Base-by-base conservation (phyloP, 2,329 filamentous ascomycete species). In the Talaromyces sp. region DNA sequence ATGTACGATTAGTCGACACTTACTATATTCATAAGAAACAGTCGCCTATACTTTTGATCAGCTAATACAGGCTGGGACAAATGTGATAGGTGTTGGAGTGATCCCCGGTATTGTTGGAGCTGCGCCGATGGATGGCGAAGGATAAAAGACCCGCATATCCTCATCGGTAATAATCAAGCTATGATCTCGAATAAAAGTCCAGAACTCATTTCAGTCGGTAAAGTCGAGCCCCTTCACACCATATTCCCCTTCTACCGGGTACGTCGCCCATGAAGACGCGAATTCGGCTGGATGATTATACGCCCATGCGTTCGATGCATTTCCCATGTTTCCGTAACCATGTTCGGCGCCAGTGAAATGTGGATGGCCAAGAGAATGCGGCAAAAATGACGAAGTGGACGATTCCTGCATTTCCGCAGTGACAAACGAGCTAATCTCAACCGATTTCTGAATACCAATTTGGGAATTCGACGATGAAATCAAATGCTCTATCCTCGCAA, bases 401-500 rank as follows among this genome's bases (percentile, higher is more conserved):
- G 31, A 3, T 19, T 37, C 31, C 16, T 54, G 50, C n/a, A 19
- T 33, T 13, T 14, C 16, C 1, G 50, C 27, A 19, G 31, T 0
- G n/a, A 35, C 31, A 35, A 54, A 54, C 16, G 49, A 52, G 27
- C 9, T 8, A n/a, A 52, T 52, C 49, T n/a, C 31, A 22, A 35
- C 31, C 9, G 50, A 22, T 19, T 22, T n/a, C 14, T 14, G 50
- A 35, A 35, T 13, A 10, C 31, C 4, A n/a, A 8, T 16, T 2
- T 56, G 31, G 8, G 16, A 3, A 37, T 16, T 35, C 8, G 50
- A 52, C 3, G 27, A 52, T 11, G 43, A 47, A 7, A 47, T 35
- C 59, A 61, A 39, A 33, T 13, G 39, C 31, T 62, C 61, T 22
- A 39, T 35, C 54, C 37, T 50, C 22, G 45, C 41, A 33, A 64